A percentile compares a stretch with the other conserved stretches of the same genome.
Conservation (phyloP, 306 rosid species). For the Fragaria vesca region DNA sequence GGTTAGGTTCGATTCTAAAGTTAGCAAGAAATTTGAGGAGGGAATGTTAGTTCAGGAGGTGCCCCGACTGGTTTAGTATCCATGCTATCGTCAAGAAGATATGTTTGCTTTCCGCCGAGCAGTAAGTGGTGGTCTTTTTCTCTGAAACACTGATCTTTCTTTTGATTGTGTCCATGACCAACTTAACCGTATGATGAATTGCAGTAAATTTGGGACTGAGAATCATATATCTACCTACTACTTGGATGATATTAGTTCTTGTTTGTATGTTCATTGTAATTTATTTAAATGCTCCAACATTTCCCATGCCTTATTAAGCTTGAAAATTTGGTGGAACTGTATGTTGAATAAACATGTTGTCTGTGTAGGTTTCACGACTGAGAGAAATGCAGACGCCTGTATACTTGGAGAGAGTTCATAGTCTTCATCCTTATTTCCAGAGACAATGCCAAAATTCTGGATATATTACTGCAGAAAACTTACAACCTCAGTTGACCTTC, state of each 20-base stretch:
- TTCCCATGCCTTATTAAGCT: background rate
- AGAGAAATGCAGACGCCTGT: conserved; percentile 89
- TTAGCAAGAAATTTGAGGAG: conserved; percentile 29
- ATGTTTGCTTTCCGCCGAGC: conserved; percentile 93
- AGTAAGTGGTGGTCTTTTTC: conserved; percentile 52
- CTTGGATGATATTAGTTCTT: background rate
- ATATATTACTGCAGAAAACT: background rate
- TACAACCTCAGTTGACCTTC: conserved; percentile 6
- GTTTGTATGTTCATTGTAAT: background rate
- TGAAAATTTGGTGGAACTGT: background rate
- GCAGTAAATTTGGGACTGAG: background rate
- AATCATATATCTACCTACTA: background rate
- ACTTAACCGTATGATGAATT: background rate
- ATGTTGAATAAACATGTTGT: conserved; percentile 20
- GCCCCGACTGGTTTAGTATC: conserved; percentile 67
- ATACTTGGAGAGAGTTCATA: conserved; percentile 65
- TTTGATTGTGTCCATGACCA: background rate
- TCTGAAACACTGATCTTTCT: background rate
- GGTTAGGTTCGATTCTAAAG: no score
- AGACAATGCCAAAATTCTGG: conserved; percentile 37
- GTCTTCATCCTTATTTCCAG: conserved; percentile 76
- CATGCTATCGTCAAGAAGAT: conserved; percentile 90
- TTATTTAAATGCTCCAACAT: background rate
- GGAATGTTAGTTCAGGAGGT: conserved; percentile 70
- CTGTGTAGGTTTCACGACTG: conserved; percentile 76